Evolutionary conservation across 192 early-diverging fungal genomes (phyloP).

Genomic region (Backusella westeae): DNA sequence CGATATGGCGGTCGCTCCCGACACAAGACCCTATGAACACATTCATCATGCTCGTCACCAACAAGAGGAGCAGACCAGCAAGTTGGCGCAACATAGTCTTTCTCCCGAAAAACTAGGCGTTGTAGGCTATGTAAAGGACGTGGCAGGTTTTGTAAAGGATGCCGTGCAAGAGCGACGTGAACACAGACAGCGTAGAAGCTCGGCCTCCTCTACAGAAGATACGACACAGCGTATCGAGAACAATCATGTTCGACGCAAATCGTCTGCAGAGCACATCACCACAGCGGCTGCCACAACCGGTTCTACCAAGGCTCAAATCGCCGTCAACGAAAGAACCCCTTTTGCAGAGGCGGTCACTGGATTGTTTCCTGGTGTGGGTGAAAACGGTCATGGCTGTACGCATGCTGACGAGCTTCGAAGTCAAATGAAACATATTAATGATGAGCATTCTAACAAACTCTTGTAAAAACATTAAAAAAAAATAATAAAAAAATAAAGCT

Average conservation of each 20-base stretch:
- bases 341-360: slow-evolving; percentile 25
- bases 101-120: slow-evolving; percentile 40
- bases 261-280: background rate
- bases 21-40: slow-evolving; percentile 16
- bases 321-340: background rate
- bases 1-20: slow-evolving; percentile 16
- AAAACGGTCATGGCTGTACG: slow-evolving; percentile 8
- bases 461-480: background rate
- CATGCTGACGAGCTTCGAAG: slow-evolving; percentile 29
- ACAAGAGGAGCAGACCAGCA: background rate
- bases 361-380: slow-evolving; percentile 26
- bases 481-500: background rate
- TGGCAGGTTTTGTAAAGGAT: slow-evolving; percentile 38
- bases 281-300: background rate
- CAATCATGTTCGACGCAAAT: background rate
- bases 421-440: slow-evolving; percentile 21
- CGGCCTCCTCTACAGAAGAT: background rate
- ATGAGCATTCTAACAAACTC: background rate
- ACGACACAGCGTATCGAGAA: background rate
- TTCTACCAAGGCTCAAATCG: background rate
- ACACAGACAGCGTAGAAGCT: background rate
- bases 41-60: background rate
- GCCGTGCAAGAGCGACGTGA: slow-evolving; percentile 22
- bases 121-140: slow-evolving; percentile 39
- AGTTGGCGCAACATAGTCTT: slow-evolving; percentile 25